These are phyloP conservation scores for Aspergillus quadricinctus DNA, from an alignment of 2,329 filamentous ascomycete species.

Conservation along the genomic window DNA sequence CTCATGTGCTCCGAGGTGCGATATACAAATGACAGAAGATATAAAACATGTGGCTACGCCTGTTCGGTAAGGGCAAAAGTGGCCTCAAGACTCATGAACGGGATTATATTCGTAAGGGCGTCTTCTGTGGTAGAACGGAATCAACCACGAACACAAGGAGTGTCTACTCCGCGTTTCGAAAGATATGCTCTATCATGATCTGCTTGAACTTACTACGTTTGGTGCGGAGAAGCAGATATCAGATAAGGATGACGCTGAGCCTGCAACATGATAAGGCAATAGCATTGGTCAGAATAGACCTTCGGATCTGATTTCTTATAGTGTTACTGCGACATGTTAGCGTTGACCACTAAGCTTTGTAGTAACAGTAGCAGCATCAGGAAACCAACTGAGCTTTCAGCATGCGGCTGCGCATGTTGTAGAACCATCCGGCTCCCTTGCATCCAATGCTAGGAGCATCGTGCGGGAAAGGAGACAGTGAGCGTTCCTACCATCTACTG, in stretches of 20 bases:
- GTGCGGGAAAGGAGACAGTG: too few relatives aligned
- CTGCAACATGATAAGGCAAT: not conserved
- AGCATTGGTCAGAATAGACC: not conserved
- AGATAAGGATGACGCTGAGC: not conserved
- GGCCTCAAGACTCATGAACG: not conserved
- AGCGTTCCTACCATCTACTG: too few relatives aligned
- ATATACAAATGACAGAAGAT: not conserved
- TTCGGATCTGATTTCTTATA: not conserved
- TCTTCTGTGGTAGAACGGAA: not conserved
- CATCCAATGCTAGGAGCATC: too few relatives aligned
- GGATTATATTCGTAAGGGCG: not conserved
- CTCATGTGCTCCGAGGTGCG: not conserved
- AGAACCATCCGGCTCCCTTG: too few relatives aligned
- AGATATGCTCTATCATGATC: constrained; percentile 2
- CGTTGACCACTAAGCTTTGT: not conserved
- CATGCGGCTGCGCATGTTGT: too few relatives aligned
- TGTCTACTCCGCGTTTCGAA: constrained; percentile 1
- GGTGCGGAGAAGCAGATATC: constrained; percentile 20
- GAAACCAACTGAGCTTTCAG: too few relatives aligned
- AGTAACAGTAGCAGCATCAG: not conserved
- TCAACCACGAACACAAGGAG: not conserved
- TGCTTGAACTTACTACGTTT: constrained; percentile 21
- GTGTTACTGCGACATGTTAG: not conserved
- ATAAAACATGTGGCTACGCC: not conserved
- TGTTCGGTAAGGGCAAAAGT: not conserved